These are phyloP conservation scores for Neofusicoccum sp. DNA, from an alignment of 2,329 filamentous ascomycete species.

Conservation along the genomic window DNA sequence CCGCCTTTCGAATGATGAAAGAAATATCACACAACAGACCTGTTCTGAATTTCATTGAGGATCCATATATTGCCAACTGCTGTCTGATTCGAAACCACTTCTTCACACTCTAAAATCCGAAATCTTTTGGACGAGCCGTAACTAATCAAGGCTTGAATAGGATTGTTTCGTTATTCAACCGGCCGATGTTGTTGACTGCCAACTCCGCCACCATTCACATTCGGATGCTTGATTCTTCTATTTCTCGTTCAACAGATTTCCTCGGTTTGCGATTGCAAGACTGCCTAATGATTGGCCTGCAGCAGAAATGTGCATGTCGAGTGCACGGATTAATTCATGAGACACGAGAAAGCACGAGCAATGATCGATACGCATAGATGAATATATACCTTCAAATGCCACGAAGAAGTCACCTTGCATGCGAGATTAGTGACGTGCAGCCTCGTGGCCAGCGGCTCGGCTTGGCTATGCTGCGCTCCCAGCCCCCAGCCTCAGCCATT, in stretches of 20 bases:
- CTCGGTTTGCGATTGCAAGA: background rate
- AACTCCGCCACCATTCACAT: too few relatives aligned
- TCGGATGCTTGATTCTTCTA: too few relatives aligned
- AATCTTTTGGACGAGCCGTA: background rate
- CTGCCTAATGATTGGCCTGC: background rate
- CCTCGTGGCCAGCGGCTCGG: background rate
- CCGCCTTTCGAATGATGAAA: constrained; percentile 50
- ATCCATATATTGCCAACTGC: constrained; percentile 76
- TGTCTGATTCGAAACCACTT: constrained; percentile 61
- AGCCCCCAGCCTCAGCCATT: background rate
- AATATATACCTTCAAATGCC: background rate
- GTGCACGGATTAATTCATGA: background rate
- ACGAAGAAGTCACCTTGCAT: background rate
- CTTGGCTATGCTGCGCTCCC: background rate
- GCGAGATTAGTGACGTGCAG: background rate
- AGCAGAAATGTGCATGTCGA: too few relatives aligned
- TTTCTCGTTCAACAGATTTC: too few relatives aligned
- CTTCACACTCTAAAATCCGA: background rate
- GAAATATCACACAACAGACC: constrained; percentile 71
- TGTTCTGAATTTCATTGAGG: constrained; percentile 73
- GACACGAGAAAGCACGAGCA: background rate
- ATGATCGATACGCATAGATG: background rate
- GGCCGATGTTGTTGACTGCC: background rate
- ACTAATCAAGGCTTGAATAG: background rate
- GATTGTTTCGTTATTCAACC: background rate